A percentile compares a stretch with the other conserved stretches of the same genome.
phyloP scores from a whole-genome alignment of 78 protist species.

The Mastigamoeba balamuthi region DNA sequence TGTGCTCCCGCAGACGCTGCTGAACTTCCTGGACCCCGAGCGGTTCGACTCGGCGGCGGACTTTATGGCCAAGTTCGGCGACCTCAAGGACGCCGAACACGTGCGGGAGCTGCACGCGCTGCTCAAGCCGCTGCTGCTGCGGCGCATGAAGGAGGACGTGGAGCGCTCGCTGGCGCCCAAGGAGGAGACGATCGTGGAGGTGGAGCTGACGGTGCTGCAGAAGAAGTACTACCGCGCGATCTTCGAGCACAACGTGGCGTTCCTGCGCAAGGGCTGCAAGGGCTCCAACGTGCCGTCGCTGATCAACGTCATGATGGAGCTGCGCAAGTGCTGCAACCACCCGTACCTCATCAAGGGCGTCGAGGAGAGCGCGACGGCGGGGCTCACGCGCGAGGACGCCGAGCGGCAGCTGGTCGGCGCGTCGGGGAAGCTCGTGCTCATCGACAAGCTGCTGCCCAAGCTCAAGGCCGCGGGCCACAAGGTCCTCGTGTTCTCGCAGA shows the following conservation, averaged over 20 bases:
- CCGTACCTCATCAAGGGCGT: constrained; percentile 74
- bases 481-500: constrained; percentile 91
- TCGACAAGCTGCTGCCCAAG: constrained; percentile 82
- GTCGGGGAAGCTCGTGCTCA: constrained; percentile 81
- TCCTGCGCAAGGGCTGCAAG: constrained; percentile 39
- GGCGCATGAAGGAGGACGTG: constrained; percentile 86
- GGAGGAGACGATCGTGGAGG: constrained; percentile 70
- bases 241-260: constrained; percentile 57
- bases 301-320: constrained; percentile 85
- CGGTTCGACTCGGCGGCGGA: constrained; percentile 15
- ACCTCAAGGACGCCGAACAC: constrained; percentile 48
- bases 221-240: constrained; percentile 86
- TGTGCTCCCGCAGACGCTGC: too few relatives aligned
- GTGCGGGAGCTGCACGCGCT: constrained; percentile 36
- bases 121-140: constrained; percentile 30
- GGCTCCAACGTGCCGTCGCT: constrained; percentile 23
- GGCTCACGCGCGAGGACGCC: background rate
- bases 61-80: constrained; percentile 62
- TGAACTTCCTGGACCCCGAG: constrained; percentile 64
- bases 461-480: constrained; percentile 68
- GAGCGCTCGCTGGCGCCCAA: constrained; percentile 70
- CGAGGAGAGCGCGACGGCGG: constrained; percentile 19
- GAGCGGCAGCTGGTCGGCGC: constrained; percentile 18
- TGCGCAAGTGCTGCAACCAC: constrained; percentile 92
- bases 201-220: constrained; percentile 80